Evolutionary conservation across 1,284 basidiomycete species (phyloP).

Genomic region (Ganoderma boninense): DNA sequence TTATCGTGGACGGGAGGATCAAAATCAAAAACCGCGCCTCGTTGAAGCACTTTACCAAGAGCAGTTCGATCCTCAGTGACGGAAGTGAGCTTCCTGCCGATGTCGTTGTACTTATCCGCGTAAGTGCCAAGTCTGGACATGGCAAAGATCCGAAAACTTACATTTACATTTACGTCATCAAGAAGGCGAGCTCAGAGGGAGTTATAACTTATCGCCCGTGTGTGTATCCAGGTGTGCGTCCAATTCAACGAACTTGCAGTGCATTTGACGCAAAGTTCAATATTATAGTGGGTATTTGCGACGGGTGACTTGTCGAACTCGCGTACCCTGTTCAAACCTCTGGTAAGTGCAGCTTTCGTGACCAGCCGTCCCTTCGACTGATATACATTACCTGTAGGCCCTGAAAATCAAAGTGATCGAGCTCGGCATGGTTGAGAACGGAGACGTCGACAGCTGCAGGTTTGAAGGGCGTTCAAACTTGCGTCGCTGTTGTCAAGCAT

Average conservation of each 20-base stretch:
- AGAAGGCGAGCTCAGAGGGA: constrained; percentile 60
- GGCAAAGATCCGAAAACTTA: not conserved
- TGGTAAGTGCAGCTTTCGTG: constrained; percentile 16
- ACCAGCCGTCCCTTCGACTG: too few relatives aligned
- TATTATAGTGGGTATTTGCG: constrained; percentile 15
- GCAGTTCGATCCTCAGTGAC: constrained; percentile 50
- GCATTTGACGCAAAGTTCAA: not conserved
- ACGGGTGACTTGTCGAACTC: constrained; percentile 28
- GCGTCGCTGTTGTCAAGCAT: not conserved
- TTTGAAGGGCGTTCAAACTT: not conserved
- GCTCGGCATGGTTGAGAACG: constrained; percentile 13
- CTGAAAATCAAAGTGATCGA: constrained; percentile 21
- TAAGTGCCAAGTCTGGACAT: constrained; percentile 8
- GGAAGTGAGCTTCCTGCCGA: constrained; percentile 54
- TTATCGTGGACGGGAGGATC: constrained; percentile 53
- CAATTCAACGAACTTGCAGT: not conserved
- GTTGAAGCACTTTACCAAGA: constrained; percentile 46
- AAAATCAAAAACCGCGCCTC: constrained; percentile 51
- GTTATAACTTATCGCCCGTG: constrained; percentile 40
- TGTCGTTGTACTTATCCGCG: constrained; percentile 56
- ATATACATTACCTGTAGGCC: not conserved
- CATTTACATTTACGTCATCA: constrained; percentile 60
- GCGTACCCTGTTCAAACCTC: constrained; percentile 26
- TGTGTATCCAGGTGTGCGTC: constrained; percentile 43
- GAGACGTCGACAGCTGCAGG: constrained; percentile 6